Base-by-base conservation (phyloP, 495 filamentous ascomycete genomes). In the Penicillium riverlandense region DNA sequence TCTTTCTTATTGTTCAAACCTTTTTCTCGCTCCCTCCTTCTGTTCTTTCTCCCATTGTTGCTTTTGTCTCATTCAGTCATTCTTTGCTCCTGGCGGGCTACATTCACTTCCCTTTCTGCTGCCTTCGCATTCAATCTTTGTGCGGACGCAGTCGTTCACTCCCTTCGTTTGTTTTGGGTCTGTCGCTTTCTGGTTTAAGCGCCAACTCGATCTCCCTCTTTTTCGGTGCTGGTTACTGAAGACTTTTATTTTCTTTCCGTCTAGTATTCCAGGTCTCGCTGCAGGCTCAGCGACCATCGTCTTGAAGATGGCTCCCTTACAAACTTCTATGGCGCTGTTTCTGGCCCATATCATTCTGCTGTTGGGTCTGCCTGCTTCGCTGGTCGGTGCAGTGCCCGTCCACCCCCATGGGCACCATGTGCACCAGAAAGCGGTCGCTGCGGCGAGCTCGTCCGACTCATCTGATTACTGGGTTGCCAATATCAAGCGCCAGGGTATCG, bases 391-490 rank as follows among this genome's bases (percentile, higher is more conserved):
- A 14, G 54, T 65, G 11, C 75, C 72, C 3, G 35, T 67, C 15
- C 48, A 58, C 7, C 51, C 54, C 22, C 22, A 22, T 22, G 22
- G 2, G 22, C 15, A 61, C 1, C 48, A n/a, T n/a, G n/a, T n/a
- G n/a, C n/a, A 43, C 6, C 35, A 54, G 14, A 51, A 58, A 7
- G 32, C 52, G 33, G 41, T 42, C 1, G 47, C 49, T 1, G 31
- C 34, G 11, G 37, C 58, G 31, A 51, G 46, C 27, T 38, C 27
- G 8, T 14, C 41, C 6, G 41, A 63, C 11, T 44, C 51, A 1
- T 72, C 71, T 12, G 47, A 48, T 44, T 94, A 84, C 67, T 97
- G 91, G 91, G 66, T 94, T 39, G 74, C 76, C 32, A 71, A 67
- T 48, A 85, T 95, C 55, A 59, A 80, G 37, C 84, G 84, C 12